Evolutionary conservation across 2,329 filamentous ascomycete genomes (phyloP), one percentile per base, ranked within the genome.

Genomic region (Aspergillus eucalypticola): DNA sequence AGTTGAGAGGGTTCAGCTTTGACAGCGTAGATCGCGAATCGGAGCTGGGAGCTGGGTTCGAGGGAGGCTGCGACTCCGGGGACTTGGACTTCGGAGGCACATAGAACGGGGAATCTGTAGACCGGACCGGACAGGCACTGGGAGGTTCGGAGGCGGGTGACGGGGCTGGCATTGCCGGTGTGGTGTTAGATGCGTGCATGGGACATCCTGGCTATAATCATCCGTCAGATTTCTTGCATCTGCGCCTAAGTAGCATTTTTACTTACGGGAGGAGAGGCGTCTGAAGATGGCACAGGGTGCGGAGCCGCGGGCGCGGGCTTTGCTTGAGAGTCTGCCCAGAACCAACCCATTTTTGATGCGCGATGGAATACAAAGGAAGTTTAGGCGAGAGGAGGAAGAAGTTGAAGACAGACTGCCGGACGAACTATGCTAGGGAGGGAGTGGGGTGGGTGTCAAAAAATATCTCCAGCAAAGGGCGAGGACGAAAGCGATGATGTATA

Each of bases 1-100:
- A 97, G 81, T 99, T 99, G 56, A 99, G 83, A 5, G 88, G 88
- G 69, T 91, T 91, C 46, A 90, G 79, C 69, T 84, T 88, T n/a
- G 87, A 86, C 59, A 88, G 79, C 41, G 84, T 83, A 0, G 86
- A 85, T 44, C 67, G 75, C 17, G 52, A 23, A 19, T 63, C 41
- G 53, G 32, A 35, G 32, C 32, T 35, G 32, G 32, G 10, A 35
- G 32, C 11, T 13, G 66, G 68, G 54, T 69, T 70, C 60, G 70
- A 67, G 53, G 64, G 73, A 64, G 64, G 70, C 69, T 66, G 73
- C 66, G 65, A 63, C 68, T 67, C 71, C 71, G 59, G 69, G 63
- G 57, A 69, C 60, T 68, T 66, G 49, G 71, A 66, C 59, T 75
- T 72, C 53, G 69, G 69, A 27, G 75, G 67, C 42, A 72, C 71